Percentiles rank a stretch among this genome's conserved stretches.
Evolutionary conservation across 2,329 filamentous ascomycete species (phyloP).

Genomic region (Xylaria sp.): DNA sequence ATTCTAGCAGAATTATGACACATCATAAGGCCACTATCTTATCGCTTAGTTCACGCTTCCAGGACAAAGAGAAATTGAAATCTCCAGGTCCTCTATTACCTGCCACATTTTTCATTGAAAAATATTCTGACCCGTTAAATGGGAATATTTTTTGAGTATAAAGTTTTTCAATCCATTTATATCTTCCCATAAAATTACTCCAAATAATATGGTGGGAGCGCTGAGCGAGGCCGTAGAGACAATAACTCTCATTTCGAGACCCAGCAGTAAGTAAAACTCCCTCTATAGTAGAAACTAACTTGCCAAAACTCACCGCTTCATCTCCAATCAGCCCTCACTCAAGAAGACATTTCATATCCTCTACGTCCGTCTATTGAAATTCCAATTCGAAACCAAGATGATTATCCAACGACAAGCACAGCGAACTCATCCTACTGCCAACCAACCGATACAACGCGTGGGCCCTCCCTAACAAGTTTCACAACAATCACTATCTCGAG

Average conservation of each 20-base stretch:
- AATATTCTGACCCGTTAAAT: background rate
- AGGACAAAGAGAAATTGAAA: constrained; percentile 24
- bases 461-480: background rate
- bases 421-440: constrained; percentile 11
- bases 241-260: background rate
- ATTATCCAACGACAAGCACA: constrained; percentile 20
- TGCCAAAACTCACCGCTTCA: background rate
- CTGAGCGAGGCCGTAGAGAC: background rate
- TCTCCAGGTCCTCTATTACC: background rate
- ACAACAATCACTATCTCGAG: constrained; percentile 23
- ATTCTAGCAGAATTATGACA: background rate
- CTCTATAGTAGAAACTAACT: background rate
- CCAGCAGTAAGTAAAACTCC: constrained; percentile 13
- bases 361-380: background rate
- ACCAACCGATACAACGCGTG: background rate
- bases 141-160: background rate
- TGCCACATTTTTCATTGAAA: background rate
- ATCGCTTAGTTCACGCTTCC: background rate
- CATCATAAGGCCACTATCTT: background rate
- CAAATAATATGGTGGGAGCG: background rate
- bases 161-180: no score
- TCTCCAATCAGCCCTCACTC: background rate
- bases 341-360: background rate
- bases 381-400: background rate
- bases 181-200: background rate